These are phyloP conservation scores for Kappamyces sp. DNA, from an alignment of 192 early-diverging fungal species.

Conservation along the genomic window DNA sequence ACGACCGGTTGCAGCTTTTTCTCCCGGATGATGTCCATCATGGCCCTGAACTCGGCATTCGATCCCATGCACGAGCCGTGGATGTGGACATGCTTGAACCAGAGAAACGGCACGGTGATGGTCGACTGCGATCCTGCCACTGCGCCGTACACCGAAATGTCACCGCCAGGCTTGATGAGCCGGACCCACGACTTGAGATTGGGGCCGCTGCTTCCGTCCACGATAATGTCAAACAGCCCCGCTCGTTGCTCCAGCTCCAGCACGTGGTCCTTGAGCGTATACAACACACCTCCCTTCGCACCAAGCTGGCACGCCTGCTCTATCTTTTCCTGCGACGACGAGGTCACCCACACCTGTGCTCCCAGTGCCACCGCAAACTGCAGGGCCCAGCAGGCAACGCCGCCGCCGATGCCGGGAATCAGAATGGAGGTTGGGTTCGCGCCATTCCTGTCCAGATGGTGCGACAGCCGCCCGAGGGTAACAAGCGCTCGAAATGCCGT, in stretches of 20 bases:
- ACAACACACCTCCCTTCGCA: slow-evolving; percentile 64
- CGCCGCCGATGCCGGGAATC: slow-evolving; percentile 71
- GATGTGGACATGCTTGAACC: slow-evolving; percentile 59
- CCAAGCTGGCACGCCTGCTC: slow-evolving; percentile 51
- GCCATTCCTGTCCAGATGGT: too few species aligned
- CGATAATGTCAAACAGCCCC: slow-evolving; percentile 40
- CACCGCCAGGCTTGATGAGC: slow-evolving; percentile 23
- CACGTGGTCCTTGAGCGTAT: slow-evolving; percentile 49
- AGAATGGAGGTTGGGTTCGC: slow-evolving; percentile 32
- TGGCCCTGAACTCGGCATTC: slow-evolving; percentile 51
- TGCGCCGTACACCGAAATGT: slow-evolving; percentile 56
- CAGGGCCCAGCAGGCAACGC: slow-evolving; percentile 62
- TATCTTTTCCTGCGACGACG: slow-evolving; percentile 58
- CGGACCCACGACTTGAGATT: slow-evolving; percentile 32
- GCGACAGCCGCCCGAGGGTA: slow-evolving; percentile 41
- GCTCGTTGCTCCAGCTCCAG: slow-evolving; percentile 35
- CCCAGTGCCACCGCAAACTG: slow-evolving; percentile 61
- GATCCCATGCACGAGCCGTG: slow-evolving; percentile 62
- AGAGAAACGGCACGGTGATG: slow-evolving; percentile 41
- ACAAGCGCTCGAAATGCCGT: slow-evolving; percentile 54
- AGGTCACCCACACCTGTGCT: slow-evolving; percentile 67
- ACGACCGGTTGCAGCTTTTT: slow-evolving; percentile 52
- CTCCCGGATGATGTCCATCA: slow-evolving; percentile 53
- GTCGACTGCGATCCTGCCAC: slow-evolving; percentile 37
- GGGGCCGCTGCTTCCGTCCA: slow-evolving; percentile 64